These are phyloP conservation scores for Naumovozyma castellii DNA, from an alignment of 805 yeast species.

Conservation along the genomic window DNA sequence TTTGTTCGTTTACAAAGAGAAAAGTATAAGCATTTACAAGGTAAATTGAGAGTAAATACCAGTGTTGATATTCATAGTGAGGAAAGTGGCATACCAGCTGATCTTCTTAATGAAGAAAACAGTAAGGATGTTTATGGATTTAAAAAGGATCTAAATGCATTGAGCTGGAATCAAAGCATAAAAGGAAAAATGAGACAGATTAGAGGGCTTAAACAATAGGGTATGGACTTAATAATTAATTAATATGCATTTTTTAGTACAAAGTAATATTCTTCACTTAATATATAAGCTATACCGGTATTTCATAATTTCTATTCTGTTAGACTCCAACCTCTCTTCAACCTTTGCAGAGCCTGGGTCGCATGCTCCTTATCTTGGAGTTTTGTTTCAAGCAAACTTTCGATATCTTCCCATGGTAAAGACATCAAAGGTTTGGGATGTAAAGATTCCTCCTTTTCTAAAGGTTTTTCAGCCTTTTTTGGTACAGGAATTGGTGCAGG, in stretches of 20 bases:
- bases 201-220: neutral
- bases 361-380: conserved; percentile 24
- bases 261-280: neutral
- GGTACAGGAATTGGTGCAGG: no score
- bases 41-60: conserved; percentile 4
- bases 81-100: neutral
- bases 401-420: conserved; percentile 41
- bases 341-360: conserved; percentile 25
- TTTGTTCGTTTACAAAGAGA: conserved; percentile 60
- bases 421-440: no score
- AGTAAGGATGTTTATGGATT: conserved; percentile 14
- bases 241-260: neutral
- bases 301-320: conserved; percentile 13
- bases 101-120: neutral
- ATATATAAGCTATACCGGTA: neutral
- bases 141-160: conserved; percentile 36
- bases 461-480: no score
- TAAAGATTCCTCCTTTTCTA: conserved; percentile 1
- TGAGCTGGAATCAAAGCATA: conserved; percentile 51
- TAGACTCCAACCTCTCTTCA: conserved; percentile 35
- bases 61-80: neutral
- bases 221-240: neutral
- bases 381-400: conserved; percentile 28
- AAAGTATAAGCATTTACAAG: conserved; percentile 2
- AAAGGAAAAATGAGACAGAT: conserved; percentile 31